Evolutionary conservation across 2,329 filamentous ascomycete genomes (phyloP).

Genomic region (Pseudogymnoascus sp.): DNA sequence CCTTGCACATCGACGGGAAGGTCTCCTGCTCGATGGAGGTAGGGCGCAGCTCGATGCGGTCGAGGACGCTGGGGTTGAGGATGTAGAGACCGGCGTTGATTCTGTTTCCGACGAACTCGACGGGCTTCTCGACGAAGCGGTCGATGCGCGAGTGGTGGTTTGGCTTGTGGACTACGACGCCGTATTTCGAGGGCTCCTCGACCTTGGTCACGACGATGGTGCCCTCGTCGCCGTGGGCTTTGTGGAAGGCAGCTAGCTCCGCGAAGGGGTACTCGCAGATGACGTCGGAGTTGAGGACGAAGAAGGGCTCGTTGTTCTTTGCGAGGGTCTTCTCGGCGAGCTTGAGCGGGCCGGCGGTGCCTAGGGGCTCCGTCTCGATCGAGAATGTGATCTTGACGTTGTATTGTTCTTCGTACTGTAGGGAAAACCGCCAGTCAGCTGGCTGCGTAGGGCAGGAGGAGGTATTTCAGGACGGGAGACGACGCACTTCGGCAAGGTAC

Average conservation of each 20-base stretch:
- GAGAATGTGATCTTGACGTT: slow-evolving; percentile 96
- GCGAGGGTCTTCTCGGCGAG: slow-evolving; percentile 84
- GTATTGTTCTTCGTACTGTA: slow-evolving; percentile 79
- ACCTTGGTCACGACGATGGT: slow-evolving; percentile 99
- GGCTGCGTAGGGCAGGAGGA: neutral
- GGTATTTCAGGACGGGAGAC: slow-evolving; percentile 19
- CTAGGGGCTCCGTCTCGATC: slow-evolving; percentile 89
- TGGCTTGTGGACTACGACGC: slow-evolving; percentile 95
- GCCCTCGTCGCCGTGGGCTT: slow-evolving; percentile 83
- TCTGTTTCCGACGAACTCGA: slow-evolving; percentile 96
- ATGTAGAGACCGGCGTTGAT: slow-evolving; percentile 99
- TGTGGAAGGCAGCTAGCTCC: slow-evolving; percentile 85
- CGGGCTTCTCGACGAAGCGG: slow-evolving; percentile 98
- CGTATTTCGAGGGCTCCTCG: slow-evolving; percentile 97
- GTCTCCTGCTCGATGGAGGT: slow-evolving; percentile 99
- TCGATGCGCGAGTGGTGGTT: slow-evolving; percentile 87
- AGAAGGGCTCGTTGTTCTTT: slow-evolving; percentile 93
- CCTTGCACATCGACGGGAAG: slow-evolving; percentile 86
- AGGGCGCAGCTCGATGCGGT: slow-evolving; percentile 88
- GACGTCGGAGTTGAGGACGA: slow-evolving; percentile 96
- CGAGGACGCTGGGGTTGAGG: slow-evolving; percentile 82
- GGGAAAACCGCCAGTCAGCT: slow-evolving; percentile 5
- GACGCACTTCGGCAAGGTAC: slow-evolving; percentile 71
- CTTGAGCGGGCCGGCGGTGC: slow-evolving; percentile 91
- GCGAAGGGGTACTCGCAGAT: slow-evolving; percentile 97